Percentiles rank a stretch among this genome's conserved stretches.
phyloP scores from a whole-genome alignment of 768 basidiomycete genomes.

The Multifurca ochricompacta region DNA sequence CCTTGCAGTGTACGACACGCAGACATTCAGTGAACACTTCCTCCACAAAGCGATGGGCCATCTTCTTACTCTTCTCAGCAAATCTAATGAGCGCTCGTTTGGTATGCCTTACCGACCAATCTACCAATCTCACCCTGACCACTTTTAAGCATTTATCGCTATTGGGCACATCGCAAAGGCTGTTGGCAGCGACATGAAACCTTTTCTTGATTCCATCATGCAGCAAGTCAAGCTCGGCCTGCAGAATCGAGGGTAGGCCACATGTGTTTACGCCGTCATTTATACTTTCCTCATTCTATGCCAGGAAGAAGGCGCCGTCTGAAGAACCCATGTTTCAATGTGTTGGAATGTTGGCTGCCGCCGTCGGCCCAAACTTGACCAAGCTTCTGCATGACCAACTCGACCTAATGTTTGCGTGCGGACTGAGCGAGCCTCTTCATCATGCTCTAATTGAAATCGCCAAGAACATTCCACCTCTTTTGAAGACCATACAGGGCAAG shows the following conservation, averaged over 20 bases:
- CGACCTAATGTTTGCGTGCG: constrained; percentile 93
- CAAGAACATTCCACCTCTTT: constrained; percentile 77
- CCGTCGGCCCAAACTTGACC: constrained; percentile 93
- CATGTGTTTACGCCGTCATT: neutral
- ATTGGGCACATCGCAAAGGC: constrained; percentile 92
- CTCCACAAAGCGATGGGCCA: constrained; percentile 93
- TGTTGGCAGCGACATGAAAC: constrained; percentile 92
- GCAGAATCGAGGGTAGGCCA: constrained; percentile 69
- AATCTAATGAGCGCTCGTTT: constrained; percentile 80
- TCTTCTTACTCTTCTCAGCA: constrained; percentile 79
- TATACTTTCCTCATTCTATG: constrained; percentile 23
- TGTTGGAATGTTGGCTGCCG: constrained; percentile 89
- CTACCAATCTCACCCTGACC: neutral
- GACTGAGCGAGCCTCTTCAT: constrained; percentile 81
- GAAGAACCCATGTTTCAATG: constrained; percentile 98
- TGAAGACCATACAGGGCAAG: constrained; percentile 87
- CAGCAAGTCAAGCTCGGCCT: constrained; percentile 82
- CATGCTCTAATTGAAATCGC: constrained; percentile 81
- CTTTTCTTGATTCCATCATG: constrained; percentile 90
- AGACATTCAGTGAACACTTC: constrained; percentile 85
- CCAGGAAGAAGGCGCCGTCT: constrained; percentile 83
- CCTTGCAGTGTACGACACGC: constrained; percentile 88
- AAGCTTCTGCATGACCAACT: constrained; percentile 94
- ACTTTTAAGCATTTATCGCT: constrained; percentile 77
- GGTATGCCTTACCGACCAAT: constrained; percentile 39